Evolutionary conservation across 1,284 basidiomycete species (phyloP), one percentile per base, ranked within the genome.

Genomic region (Cerioporus squamosus): DNA sequence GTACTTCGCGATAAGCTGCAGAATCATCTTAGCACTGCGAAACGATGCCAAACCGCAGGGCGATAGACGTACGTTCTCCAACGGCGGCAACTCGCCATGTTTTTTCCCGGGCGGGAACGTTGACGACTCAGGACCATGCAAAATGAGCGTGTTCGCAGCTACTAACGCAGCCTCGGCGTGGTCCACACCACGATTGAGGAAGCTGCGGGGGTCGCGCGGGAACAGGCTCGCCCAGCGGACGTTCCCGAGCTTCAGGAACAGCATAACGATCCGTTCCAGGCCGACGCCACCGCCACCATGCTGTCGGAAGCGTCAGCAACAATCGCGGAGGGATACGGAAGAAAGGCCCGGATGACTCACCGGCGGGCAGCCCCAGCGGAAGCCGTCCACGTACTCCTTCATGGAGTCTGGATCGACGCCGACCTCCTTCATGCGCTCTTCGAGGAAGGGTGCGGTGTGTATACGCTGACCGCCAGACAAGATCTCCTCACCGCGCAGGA

Each of bases 401-500:
- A 87, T 85, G 20, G 70, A 71, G 23, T 77, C 76, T 0, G 82
- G 81, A 52, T 83, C 78, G 55, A 87, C 79, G 6, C 79, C 81
- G 14, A 73, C 76, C 53, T 76, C 79, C 65, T 75, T 77, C 85
- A 86, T 87, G 56, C 81, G 74, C 71, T 82, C 75, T 63, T 82
- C 82, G 55, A 90, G 75, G 67, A 84, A 75, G 6, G 75, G 75
- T 5, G 86, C 81, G 66, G 86, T 79, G 72, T 90, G 87, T 33
- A 87, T 79, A 71, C 86, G 82, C 73, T 90, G 88, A 8, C 86
- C 87, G 17, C 87, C 87, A 2, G 85, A 87, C 9, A 90, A 75
- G 66, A 90, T 88, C 75, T 90, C 88, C 69, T 90, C 85, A 18
- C 88, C 88, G 14, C 88, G 80, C 77, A 90, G 82, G 79, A 90